Base-by-base conservation (phyloP, 306 rosid species). In the Lathyrus oleraceus region DNA sequence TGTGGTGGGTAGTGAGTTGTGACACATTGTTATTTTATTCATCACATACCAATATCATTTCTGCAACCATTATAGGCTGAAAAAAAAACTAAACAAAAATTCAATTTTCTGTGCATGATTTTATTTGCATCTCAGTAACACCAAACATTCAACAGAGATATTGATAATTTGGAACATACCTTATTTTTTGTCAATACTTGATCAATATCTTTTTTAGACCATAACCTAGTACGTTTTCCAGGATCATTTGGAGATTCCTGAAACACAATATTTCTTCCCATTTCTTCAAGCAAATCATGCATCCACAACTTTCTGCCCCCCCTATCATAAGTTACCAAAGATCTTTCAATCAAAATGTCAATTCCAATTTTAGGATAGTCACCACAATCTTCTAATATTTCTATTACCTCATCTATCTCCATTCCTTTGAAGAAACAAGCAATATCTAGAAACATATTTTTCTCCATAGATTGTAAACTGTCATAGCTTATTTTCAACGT, bases 391-490 rank as follows among this genome's bases (percentile, higher is more conserved):
- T 79, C 64, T 8, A 81, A 25, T 10, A 81, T 61, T 25, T 74
- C 52, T 21, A 38, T 65, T 1, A 69, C 80, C 61, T 57, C 15
- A 25, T 53, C 78, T 30, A 15, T 25, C 10, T 28, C 42, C 72
- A 59, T 81, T 52, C 83, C 86, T 15, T 65, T 74, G 42, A 84
- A 86, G 78, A 84, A 86, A 67, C 85, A 74, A 0, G 82, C 82
- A 25, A 79, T 79, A 68, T 73, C 75, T 13, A 79, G 67, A 44
- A 79, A 79, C 75, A 79, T 3, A 2, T 53, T 61, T 70, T 61
- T 79, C 36, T 83, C 81, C 57, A 2, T 19, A 19, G 25, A 3
- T 3, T 66, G 17, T n/a, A 83, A 63, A 44, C 52, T 28, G 3
- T 80, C 82, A 74, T 73, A 84, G 52, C 85, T 84, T 54, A 80